phyloP scores from a whole-genome alignment of 352 stramenopile species.

The Globisporangium takayamanum region DNA sequence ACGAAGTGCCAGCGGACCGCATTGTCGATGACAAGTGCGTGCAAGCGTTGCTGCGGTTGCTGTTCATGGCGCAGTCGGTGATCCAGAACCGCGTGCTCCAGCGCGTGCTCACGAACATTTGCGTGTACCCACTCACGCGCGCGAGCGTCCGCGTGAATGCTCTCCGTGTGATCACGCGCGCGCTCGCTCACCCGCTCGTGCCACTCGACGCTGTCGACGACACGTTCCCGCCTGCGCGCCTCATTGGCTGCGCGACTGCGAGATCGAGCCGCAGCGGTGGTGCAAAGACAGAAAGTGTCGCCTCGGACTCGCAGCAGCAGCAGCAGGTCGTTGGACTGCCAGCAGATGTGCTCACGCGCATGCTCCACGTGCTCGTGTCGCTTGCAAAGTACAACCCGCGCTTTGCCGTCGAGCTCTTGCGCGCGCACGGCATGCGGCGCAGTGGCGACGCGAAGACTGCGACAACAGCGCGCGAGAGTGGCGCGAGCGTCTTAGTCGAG shows the following conservation, averaged over 20 bases:
- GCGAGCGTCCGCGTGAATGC: constrained; percentile 51
- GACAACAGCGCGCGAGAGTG: constrained; percentile 22
- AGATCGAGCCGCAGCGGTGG: constrained; percentile 8
- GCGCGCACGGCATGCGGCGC: constrained; percentile 50
- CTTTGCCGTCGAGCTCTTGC: constrained; percentile 87
- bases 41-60: constrained; percentile 52
- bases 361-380: constrained; percentile 81
- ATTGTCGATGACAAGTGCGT: constrained; percentile 68
- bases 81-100: constrained; percentile 81
- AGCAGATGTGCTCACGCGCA: constrained; percentile 84
- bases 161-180: constrained; percentile 52
- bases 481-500: constrained; percentile 78
- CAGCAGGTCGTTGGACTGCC: constrained; percentile 18
- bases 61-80: constrained; percentile 79
- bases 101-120: constrained; percentile 72
- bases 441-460: constrained; percentile 1
- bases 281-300: neutral
- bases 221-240: constrained; percentile 46
- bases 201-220: constrained; percentile 27
- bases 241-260: constrained; percentile 44
- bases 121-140: constrained; percentile 69
- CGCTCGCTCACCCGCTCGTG: constrained; percentile 36
- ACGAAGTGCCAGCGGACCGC: constrained; percentile 48
- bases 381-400: constrained; percentile 90
- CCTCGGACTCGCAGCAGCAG: constrained; percentile 10